These are phyloP conservation scores for Aaosphaeria arxii DNA, from an alignment of 2,329 filamentous ascomycete species.

Conservation along the genomic window DNA sequence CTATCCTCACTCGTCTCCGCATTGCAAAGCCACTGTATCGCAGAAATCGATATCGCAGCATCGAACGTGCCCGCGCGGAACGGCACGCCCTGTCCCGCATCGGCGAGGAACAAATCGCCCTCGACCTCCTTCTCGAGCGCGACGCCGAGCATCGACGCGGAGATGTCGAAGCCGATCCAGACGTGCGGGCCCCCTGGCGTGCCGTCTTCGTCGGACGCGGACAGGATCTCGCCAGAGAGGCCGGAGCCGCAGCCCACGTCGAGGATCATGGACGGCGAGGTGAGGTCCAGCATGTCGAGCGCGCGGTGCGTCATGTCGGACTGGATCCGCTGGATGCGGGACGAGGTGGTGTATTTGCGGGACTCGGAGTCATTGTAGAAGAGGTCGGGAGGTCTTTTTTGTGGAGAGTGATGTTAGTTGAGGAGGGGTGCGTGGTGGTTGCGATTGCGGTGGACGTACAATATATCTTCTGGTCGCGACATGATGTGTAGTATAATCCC, in stretches of 20 bases:
- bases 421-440: slow-evolving; percentile 1
- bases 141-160: slow-evolving; percentile 87
- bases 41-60: slow-evolving; percentile 89
- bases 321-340: slow-evolving; percentile 93
- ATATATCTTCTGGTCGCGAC: slow-evolving; percentile 94
- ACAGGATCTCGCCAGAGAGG: slow-evolving; percentile 90
- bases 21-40: slow-evolving; percentile 98
- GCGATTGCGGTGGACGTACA: slow-evolving; percentile 55
- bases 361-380: slow-evolving; percentile 97
- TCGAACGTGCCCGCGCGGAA: slow-evolving; percentile 93
- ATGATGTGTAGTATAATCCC: slow-evolving; percentile 54
- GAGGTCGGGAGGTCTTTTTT: slow-evolving; percentile 78
- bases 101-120: slow-evolving; percentile 88
- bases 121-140: slow-evolving; percentile 89
- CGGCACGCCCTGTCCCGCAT: slow-evolving; percentile 92
- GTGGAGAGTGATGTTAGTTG: slow-evolving; percentile 7
- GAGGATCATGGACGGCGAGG: slow-evolving; percentile 79
- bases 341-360: slow-evolving; percentile 95
- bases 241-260: slow-evolving; percentile 97
- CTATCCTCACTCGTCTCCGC: slow-evolving; percentile 85
- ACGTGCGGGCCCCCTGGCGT: slow-evolving; percentile 73
- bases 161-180: slow-evolving; percentile 74
- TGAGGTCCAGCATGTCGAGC: slow-evolving; percentile 83
- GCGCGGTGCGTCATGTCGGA: slow-evolving; percentile 91
- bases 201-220: slow-evolving; percentile 63